Conservation (phyloP, 306 rosid species). For the Gillenia trifoliata region DNA sequence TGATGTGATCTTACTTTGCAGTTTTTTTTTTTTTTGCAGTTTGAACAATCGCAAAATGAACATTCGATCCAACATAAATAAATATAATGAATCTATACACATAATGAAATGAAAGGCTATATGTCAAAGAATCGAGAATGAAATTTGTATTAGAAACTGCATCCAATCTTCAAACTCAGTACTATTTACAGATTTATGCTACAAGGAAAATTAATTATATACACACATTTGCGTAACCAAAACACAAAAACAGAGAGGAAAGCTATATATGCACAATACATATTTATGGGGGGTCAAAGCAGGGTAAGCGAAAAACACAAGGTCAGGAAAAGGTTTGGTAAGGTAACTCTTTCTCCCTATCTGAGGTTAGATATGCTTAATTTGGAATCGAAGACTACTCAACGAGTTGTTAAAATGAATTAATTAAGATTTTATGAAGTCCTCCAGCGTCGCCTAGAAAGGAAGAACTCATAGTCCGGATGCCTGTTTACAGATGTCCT, state of each 20-base stretch:
- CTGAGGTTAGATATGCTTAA: conserved; percentile 13
- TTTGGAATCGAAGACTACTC: neutral
- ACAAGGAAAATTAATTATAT: no score
- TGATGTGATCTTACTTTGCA: no score
- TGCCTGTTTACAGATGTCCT: conserved; percentile 47
- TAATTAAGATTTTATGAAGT: neutral
- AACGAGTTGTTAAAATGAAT: conserved; percentile 4
- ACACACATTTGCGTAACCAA: neutral
- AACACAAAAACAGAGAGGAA: neutral
- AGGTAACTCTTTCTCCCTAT: conserved; percentile 13
- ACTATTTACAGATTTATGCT: neutral
- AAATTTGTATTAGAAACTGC: neutral
- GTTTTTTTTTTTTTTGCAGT: no score
- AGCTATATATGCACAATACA: neutral
- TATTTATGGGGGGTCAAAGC: neutral
- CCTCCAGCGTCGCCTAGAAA: conserved; percentile 56
- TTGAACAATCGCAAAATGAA: no score
- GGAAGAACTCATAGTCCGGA: conserved; percentile 75
- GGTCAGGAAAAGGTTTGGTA: neutral
- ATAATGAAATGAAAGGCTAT: neutral
- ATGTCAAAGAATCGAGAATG: neutral
- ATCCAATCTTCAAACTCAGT: neutral
- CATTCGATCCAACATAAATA: no score
- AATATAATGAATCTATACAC: neutral
- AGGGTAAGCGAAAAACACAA: neutral